A percentile compares a stretch with the other conserved stretches of the same genome.
These are phyloP conservation scores for Periconia macrospinosa DNA, from an alignment of 2,329 filamentous ascomycete species.

Conservation along the genomic window DNA sequence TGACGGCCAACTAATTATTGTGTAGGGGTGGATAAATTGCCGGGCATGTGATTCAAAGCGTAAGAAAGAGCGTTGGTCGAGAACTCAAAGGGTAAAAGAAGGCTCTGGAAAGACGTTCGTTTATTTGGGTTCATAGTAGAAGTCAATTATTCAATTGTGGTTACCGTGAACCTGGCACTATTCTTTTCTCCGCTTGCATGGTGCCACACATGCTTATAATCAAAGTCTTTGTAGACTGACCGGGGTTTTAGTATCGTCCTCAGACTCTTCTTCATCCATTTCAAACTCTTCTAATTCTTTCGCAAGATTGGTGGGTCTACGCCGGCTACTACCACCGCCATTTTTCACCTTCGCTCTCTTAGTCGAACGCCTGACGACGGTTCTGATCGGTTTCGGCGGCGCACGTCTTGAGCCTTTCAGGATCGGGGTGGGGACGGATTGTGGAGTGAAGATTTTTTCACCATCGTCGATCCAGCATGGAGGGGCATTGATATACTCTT, in stretches of 20 bases:
- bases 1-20: constrained; percentile 2
- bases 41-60: background rate
- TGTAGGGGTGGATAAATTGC: constrained; percentile 5
- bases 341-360: background rate
- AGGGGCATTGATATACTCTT: background rate
- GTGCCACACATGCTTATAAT: too few species aligned
- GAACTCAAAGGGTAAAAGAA: background rate
- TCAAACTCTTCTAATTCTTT: too few species aligned
- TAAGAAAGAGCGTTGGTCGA: background rate
- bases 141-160: too few species aligned
- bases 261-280: too few species aligned
- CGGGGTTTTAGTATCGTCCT: too few species aligned
- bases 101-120: background rate
- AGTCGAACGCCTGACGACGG: background rate
- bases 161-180: too few species aligned
- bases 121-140: background rate
- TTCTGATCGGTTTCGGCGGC: background rate
- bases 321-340: too few species aligned
- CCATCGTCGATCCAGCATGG: too few species aligned
- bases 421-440: background rate
- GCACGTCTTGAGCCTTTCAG: background rate
- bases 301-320: too few species aligned
- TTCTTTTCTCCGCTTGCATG: too few species aligned
- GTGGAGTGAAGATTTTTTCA: background rate
- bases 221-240: too few species aligned